phyloP scores from a whole-genome alignment of 352 stramenopile genomes.

The Albugo laibachii region DNA sequence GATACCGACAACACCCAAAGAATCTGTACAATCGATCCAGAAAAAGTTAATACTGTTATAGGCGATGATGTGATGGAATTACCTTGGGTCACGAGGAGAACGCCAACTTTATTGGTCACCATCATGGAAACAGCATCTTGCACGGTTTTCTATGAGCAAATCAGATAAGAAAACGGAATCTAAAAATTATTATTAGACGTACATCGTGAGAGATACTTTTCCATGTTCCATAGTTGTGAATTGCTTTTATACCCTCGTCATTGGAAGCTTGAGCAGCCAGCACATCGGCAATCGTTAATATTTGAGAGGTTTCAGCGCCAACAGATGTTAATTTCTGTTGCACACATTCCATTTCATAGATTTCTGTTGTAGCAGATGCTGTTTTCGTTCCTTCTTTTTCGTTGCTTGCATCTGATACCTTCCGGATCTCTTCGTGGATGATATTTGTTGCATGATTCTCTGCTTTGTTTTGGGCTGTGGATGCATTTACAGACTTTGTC shows the following conservation, averaged over 20 bases:
- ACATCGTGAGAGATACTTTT: conserved; percentile 49
- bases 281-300: conserved; percentile 56
- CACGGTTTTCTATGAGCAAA: conserved; percentile 31
- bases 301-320: conserved; percentile 35
- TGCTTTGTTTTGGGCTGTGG: too few species aligned
- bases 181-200: not conserved
- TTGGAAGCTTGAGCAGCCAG: conserved; percentile 34
- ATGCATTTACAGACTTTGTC: too few species aligned
- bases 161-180: not conserved
- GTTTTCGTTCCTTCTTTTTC: too few species aligned
- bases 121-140: conserved; percentile 58
- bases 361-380: too few species aligned
- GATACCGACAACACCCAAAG: conserved; percentile 52
- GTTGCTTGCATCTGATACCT: too few species aligned
- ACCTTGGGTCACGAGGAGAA: conserved; percentile 62
- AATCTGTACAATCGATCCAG: conserved; percentile 12
- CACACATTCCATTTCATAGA: too few species aligned
- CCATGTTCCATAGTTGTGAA: conserved; percentile 40
- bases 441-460: too few species aligned
- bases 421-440: too few species aligned
- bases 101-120: conserved; percentile 61
- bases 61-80: not conserved
- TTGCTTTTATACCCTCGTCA: conserved; percentile 12
- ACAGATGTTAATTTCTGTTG: conserved; percentile 6
- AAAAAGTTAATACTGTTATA: not conserved